phyloP scores from a whole-genome alignment of 805 yeast genomes.

The Barnettozyma vustinii region DNA sequence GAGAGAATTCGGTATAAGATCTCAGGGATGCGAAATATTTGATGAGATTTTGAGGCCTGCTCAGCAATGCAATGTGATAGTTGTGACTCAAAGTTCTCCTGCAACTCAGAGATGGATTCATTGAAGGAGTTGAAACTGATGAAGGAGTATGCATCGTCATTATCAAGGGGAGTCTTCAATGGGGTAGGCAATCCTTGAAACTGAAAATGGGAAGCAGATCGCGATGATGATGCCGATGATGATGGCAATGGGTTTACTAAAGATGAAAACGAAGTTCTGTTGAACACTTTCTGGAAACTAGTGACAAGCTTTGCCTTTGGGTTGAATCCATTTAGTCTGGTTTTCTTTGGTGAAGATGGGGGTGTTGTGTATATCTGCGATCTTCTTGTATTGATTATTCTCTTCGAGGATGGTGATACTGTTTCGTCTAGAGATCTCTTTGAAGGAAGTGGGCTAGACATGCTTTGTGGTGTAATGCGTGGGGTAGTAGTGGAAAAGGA shows the following conservation, averaged over 20 bases:
- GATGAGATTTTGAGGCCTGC: conserved; percentile 10
- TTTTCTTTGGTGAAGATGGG: conserved; percentile 16
- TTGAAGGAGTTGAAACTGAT: conserved; percentile 3
- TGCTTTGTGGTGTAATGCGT: not conserved
- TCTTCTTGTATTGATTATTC: conserved; percentile 12
- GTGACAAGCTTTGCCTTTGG: conserved; percentile 18
- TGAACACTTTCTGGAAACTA: conserved; percentile 20
- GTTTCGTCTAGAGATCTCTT: conserved; percentile 23
- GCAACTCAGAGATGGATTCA: conserved; percentile 3
- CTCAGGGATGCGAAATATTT: conserved; percentile 72
- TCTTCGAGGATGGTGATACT: conserved; percentile 16
- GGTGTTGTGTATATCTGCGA: conserved; percentile 12
- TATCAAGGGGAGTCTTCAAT: not conserved
- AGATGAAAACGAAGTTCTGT: conserved; percentile 3
- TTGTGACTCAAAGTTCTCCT: conserved; percentile 9
- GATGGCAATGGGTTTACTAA: not conserved
- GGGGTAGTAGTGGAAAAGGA: not conserved
- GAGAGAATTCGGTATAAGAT: conserved; percentile 55
- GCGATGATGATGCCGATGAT: not conserved
- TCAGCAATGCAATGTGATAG: conserved; percentile 7
- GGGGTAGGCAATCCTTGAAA: conserved; percentile 1
- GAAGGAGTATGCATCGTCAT: not conserved
- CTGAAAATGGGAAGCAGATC: not conserved
- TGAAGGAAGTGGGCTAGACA: not conserved
- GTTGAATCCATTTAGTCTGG: conserved; percentile 8